Conservation (phyloP, 371 early-diverging fungal genomes). For the Syncephalis plumigaleata region DNA sequence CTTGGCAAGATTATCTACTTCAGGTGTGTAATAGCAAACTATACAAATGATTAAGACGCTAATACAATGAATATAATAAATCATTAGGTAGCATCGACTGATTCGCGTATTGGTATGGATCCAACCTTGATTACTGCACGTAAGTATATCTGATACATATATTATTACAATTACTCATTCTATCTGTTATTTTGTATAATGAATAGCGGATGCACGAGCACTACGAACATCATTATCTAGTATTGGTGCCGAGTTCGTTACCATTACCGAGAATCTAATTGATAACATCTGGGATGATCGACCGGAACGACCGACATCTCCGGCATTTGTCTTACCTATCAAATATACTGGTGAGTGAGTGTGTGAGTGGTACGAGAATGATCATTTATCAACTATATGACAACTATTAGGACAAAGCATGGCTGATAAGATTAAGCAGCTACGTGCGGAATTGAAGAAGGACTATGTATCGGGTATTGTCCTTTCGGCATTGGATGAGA, state of each 20-base stretch:
- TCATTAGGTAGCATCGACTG: conserved; percentile 1
- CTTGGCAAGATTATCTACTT: conserved; percentile 72
- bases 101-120: conserved; percentile 11
- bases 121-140: conserved; percentile 8
- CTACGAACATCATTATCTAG: conserved; percentile 29
- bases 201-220: conserved; percentile 32
- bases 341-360: conserved; percentile 48
- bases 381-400: too few species aligned
- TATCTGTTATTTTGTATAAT: too few species aligned
- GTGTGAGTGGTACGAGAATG: too few species aligned
- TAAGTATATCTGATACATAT: too few species aligned
- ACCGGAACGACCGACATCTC: conserved; percentile 42
- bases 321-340: conserved; percentile 39
- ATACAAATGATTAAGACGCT: background rate
- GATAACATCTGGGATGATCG: conserved; percentile 64
- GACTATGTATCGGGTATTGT: conserved; percentile 51
- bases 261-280: conserved; percentile 47
- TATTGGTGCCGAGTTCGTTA: conserved; percentile 30
- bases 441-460: conserved; percentile 32
- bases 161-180: too few species aligned
- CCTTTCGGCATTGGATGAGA: conserved; percentile 79
- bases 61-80: background rate
- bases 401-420: background rate
- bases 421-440: conserved; percentile 32
- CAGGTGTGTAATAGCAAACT: conserved; percentile 17